Conservation (phyloP, 2,329 filamentous ascomycete genomes). For the Neofusicoccum ribis region DNA sequence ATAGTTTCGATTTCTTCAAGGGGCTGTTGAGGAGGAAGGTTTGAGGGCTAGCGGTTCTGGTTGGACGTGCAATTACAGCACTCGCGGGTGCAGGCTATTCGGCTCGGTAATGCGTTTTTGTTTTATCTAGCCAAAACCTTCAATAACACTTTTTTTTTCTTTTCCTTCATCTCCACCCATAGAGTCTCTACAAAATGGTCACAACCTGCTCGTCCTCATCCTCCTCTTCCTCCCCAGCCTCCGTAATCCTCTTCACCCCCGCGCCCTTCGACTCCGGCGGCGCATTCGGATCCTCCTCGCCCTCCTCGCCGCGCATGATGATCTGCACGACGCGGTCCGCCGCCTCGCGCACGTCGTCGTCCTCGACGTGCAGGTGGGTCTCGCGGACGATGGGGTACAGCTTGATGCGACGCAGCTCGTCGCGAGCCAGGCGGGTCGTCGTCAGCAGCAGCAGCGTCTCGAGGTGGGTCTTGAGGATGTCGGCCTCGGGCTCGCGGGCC, state of each 20-base stretch:
- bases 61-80: too few relatives aligned
- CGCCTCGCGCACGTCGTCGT: constrained; percentile 78
- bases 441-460: constrained; percentile 85
- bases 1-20: constrained; percentile 97
- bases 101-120: too few relatives aligned
- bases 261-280: constrained; percentile 18
- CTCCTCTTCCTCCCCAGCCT: constrained; percentile 30
- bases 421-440: constrained; percentile 72
- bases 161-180: neutral
- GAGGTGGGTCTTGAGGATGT: constrained; percentile 81
- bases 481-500: constrained; percentile 72
- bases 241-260: constrained; percentile 31
- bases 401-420: constrained; percentile 71
- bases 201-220: constrained; percentile 37
- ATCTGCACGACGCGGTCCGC: constrained; percentile 91
- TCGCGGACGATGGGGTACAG: constrained; percentile 90
- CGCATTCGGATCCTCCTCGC: constrained; percentile 47
- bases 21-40: constrained; percentile 81
- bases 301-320: constrained; percentile 75
- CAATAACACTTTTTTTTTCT: too few relatives aligned
- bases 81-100: too few relatives aligned
- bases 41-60: constrained; percentile 32
- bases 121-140: neutral
- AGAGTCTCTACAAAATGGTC: constrained; percentile 24
- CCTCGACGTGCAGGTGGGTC: constrained; percentile 73